Conservation (phyloP, 2,329 filamentous ascomycete species). For the Fusarium sp. region DNA sequence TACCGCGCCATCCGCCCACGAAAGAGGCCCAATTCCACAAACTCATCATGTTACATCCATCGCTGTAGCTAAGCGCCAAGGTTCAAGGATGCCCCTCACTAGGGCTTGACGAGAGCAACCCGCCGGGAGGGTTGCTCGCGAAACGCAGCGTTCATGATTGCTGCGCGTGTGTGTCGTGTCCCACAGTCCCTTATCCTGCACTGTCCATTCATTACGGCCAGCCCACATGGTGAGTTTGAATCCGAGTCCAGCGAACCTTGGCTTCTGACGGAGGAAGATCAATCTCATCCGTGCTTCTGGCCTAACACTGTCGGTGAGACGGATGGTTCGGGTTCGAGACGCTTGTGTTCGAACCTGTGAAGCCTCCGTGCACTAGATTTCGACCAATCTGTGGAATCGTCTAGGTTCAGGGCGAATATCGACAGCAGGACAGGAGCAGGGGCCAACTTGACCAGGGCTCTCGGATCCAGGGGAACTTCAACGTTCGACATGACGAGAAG, state of each 20-base stretch:
- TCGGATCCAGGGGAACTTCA: slow-evolving; percentile 4
- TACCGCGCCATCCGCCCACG: slow-evolving; percentile 14
- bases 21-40: neutral
- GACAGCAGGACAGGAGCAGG: slow-evolving; percentile 8
- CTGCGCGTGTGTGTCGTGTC: slow-evolving; percentile 3
- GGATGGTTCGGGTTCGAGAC: slow-evolving; percentile 14
- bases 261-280: slow-evolving; percentile 25
- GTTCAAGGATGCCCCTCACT: slow-evolving; percentile 13
- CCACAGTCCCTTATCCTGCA: slow-evolving; percentile 20
- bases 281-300: slow-evolving; percentile 11
- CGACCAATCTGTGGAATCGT: slow-evolving; percentile 8
- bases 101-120: slow-evolving; percentile 12
- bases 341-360: slow-evolving; percentile 6
- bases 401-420: slow-evolving; percentile 25
- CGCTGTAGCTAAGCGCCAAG: slow-evolving; percentile 14
- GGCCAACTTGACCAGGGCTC: slow-evolving; percentile 4
- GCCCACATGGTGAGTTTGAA: slow-evolving; percentile 28
- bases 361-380: slow-evolving; percentile 11
- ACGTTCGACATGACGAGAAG: slow-evolving; percentile 7
- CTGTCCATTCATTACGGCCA: slow-evolving; percentile 14
- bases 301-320: slow-evolving; percentile 37
- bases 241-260: slow-evolving; percentile 27
- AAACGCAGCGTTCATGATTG: slow-evolving; percentile 25
- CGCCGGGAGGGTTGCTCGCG: slow-evolving; percentile 9
- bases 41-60: slow-evolving; percentile 13